Evolutionary conservation across 345 rosid species (phyloP), one percentile per base, ranked within the genome.

Genomic region (Moringa oleifera): DNA sequence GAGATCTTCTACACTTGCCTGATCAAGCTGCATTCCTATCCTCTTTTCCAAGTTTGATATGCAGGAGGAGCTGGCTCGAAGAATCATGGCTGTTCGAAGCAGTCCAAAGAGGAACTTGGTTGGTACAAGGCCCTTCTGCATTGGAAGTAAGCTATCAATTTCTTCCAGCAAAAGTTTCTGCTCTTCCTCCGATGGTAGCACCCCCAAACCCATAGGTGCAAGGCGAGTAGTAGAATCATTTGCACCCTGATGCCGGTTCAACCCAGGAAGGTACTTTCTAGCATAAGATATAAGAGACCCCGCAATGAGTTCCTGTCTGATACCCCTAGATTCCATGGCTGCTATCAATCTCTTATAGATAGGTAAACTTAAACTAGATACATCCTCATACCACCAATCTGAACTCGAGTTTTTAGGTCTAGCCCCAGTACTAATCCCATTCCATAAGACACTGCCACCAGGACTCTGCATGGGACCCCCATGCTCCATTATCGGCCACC

Each of bases 371-470:
- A 90, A 74, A 51, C 75, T 80, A 0, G 95, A 85, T 49, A 74
- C 95, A 76, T 94, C 99, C 64, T 90, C 96, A 17, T 88, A 90
- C 99, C 99, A 94, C 97, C 99, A 94, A 67, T 87, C 97, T 25
- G 86, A 79, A 65, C 89, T 87, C 28, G 87, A 67, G 49, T 81
- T 76, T 77, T 77, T 88, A 16, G 88, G 87, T 74, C 91, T 80
- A 54, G 95, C 96, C 51, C 96, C 97, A 0, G 96, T 90, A 77
- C 93, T 94, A 73, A 94, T 94, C 74, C 97, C 99, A 24, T 90
- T 94, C 99, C 99, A 94, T 61, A 94, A 71, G 59, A 94, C 87
- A 45, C 90, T 90, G 37, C 96, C 99, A 25, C 97, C 98, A 7
- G 97, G 98, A 74, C 95, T 90, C 85, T 88, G 99, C 91, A 85